Evolutionary conservation across 495 filamentous ascomycete species (phyloP).

Genomic region (Stereocaulon alpinum): DNA sequence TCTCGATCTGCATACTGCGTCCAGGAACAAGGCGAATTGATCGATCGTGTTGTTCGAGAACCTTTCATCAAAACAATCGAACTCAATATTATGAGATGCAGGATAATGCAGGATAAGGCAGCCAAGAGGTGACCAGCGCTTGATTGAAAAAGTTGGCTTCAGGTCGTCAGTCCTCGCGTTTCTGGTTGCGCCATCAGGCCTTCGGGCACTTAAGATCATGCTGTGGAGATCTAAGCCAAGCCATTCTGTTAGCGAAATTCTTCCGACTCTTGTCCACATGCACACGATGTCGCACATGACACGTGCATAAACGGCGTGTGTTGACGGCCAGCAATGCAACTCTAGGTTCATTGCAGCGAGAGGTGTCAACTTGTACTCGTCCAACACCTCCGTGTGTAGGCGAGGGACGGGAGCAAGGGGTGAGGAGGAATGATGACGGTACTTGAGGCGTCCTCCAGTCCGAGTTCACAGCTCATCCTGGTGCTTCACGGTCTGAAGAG

Average conservation of each 20-base stretch:
- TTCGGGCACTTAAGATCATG: not conserved
- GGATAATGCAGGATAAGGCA: not conserved
- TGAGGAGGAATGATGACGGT: not conserved
- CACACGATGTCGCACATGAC: not conserved
- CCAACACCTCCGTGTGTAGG: not conserved
- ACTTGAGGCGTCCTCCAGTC: not conserved
- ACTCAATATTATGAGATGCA: not conserved
- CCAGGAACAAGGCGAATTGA: not conserved
- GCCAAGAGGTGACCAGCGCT: not conserved
- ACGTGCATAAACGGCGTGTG: not conserved
- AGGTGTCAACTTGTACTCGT: not conserved
- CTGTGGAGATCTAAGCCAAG: conserved; percentile 1
- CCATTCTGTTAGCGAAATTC: not conserved
- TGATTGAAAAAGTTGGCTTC: not conserved
- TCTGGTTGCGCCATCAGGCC: not conserved
- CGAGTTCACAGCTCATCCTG: not conserved
- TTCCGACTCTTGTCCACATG: not conserved
- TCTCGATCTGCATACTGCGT: conserved; percentile 1
- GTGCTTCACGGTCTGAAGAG: not conserved
- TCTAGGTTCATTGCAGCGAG: not conserved
- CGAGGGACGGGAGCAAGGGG: not conserved
- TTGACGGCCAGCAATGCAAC: not conserved
- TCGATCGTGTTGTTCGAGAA: not conserved
- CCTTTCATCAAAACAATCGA: not conserved
- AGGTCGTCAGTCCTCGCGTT: not conserved